These are phyloP conservation scores for Xylaria sp. DNA, from an alignment of 2,329 filamentous ascomycete species.

Conservation along the genomic window DNA sequence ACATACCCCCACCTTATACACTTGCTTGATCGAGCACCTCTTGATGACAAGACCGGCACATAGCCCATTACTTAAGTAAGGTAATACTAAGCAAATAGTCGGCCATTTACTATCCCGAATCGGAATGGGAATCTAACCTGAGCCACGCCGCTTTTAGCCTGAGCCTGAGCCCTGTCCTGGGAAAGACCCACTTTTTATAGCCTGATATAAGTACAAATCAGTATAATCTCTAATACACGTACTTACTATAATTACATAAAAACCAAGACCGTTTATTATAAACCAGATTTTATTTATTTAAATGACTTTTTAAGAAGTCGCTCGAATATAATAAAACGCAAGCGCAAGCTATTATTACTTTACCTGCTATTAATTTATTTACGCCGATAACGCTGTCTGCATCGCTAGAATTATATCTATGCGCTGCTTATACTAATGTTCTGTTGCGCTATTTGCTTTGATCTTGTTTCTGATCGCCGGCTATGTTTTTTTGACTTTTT, in stretches of 20 bases:
- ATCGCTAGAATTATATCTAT: no score
- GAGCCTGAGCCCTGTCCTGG: no score
- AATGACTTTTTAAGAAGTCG: background rate
- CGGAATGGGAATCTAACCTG: no score
- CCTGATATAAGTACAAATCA: slow-evolving; percentile 4
- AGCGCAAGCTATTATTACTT: no score
- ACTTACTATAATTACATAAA: slow-evolving; percentile 15
- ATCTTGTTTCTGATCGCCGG: no score
- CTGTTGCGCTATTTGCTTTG: no score
- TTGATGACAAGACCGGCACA: slow-evolving; percentile 4
- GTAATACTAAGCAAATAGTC: background rate
- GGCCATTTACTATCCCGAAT: slow-evolving; percentile 11
- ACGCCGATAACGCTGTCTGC: no score
- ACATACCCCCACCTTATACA: slow-evolving; percentile 3
- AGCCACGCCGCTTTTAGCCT: no score
- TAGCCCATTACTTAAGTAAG: slow-evolving; percentile 3
- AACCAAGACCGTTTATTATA: slow-evolving; percentile 19
- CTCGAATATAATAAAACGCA: slow-evolving; percentile 5
- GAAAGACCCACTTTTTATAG: no score
- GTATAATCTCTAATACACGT: slow-evolving; percentile 17
- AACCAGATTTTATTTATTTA: slow-evolving; percentile 6
- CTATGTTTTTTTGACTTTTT: slow-evolving; percentile 8
- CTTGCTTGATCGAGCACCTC: no score
- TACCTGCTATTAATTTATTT: no score
- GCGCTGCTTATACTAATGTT: no score